phyloP scores from a whole-genome alignment of 2,329 filamentous ascomycete genomes.

The Fusarium sp. region DNA sequence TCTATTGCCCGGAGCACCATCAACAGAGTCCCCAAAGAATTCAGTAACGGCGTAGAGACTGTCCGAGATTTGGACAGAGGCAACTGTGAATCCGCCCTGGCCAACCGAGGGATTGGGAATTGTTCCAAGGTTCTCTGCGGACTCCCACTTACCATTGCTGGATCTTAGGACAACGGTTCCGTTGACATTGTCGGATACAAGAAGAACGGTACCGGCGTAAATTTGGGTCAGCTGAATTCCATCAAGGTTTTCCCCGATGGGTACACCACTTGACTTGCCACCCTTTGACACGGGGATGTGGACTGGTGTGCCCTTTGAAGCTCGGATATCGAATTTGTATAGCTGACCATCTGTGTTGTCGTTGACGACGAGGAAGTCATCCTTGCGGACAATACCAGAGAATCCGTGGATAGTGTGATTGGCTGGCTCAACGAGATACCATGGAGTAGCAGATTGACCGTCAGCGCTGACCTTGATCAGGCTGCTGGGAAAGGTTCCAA shows the following conservation, averaged over 20 bases:
- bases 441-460: constrained; percentile 46
- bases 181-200: constrained; percentile 47
- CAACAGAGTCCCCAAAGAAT: constrained; percentile 17
- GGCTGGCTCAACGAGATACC: constrained; percentile 50
- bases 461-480: constrained; percentile 52
- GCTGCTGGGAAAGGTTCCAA: constrained; percentile 55
- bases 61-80: constrained; percentile 25
- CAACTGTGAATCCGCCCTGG: constrained; percentile 28
- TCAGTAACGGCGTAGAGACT: constrained; percentile 15
- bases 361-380: constrained; percentile 49
- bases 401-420: constrained; percentile 43
- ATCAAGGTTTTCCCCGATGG: constrained; percentile 34
- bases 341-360: constrained; percentile 50
- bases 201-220: constrained; percentile 52
- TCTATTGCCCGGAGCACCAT: constrained; percentile 9
- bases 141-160: constrained; percentile 52
- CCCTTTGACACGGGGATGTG: not conserved
- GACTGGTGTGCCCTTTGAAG: constrained; percentile 4
- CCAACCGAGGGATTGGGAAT: constrained; percentile 41
- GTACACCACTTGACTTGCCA: not conserved
- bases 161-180: constrained; percentile 55
- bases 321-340: constrained; percentile 52
- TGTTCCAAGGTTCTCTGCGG: constrained; percentile 53
- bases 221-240: constrained; percentile 52
- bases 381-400: not conserved